Evolutionary conservation across 441 rosid genomes (phyloP), one percentile per base, ranked within the genome.

Genomic region (Raphanus hybrid): DNA sequence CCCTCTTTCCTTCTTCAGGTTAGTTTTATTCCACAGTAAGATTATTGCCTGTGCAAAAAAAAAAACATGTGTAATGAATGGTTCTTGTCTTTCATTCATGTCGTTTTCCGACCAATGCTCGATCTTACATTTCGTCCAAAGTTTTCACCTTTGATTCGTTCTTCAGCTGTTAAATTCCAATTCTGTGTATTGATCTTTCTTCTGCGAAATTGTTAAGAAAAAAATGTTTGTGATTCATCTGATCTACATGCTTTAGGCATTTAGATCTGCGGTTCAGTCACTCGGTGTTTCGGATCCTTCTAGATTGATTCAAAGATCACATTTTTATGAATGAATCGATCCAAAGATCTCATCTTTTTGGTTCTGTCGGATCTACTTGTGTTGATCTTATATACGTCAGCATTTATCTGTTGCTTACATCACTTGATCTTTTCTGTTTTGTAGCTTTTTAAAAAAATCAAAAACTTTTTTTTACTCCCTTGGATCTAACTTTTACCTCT

Each of bases 171-270:
- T 63, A 2, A 41, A 48, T 60, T 61, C 18, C 5, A 4, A 59
- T 60, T 59, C 26, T 64, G 35, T 35, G 0, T 57, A 23, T 57
- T 12, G 11, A 9, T 20, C 26, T 23, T 23, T 12, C 9, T 66
- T 67, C 37, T 50, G 74, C 23, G 50, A 8, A 64, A 18, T n/a
- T 5, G 10, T 15, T 39, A 68, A 62, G 10, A 12, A 34, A 75
- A 14, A 16, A 3, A 23, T 23, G 26, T 23, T 23, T 23, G 26
- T 39, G 1, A 39, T 64, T 29, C 2, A 27, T 70, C 16, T 57
- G 82, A 79, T 75, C 82, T 79, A 6, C 61, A 35, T 58, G 35
- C 20, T 59, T 45, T 35, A 29, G 50, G 58, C 73, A 60, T 63
- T 69, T 69, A 69, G 78, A 79, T 74, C 82, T 79, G 41, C 15